Percentiles rank a stretch among this genome's conserved stretches.
Evolutionary conservation across 2,329 filamentous ascomycete species (phyloP).

Genomic region (Fusarium sp.): DNA sequence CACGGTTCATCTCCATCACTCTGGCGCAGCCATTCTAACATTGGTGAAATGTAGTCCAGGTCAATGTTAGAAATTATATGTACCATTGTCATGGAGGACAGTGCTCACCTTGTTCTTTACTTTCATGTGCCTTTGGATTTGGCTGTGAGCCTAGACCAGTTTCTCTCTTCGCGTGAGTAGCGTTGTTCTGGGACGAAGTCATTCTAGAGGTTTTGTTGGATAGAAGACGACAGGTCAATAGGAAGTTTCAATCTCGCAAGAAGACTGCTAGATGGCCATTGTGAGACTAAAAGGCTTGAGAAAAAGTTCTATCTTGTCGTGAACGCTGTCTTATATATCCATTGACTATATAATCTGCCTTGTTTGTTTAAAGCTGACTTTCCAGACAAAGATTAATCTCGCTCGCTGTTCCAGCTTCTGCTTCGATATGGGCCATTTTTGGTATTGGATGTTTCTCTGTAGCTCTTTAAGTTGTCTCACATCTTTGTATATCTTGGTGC

Average conservation of each 20-base stretch:
- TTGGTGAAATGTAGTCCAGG: not conserved
- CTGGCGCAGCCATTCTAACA: not conserved
- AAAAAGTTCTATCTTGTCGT: fast-evolving
- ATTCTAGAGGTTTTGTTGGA: not conserved
- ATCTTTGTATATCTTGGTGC: fast-evolving
- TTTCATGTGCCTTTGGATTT: fast-evolving
- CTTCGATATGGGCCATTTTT: not conserved
- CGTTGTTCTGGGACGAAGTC: fast-evolving
- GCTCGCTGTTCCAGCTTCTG: too few species aligned
- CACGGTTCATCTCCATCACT: not conserved
- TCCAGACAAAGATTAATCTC: too few species aligned
- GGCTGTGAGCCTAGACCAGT: fast-evolving
- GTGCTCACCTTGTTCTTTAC: not conserved
- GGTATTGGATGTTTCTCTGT: not conserved
- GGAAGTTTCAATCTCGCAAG: fast-evolving
- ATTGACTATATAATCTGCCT: not conserved
- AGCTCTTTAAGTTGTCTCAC: not conserved
- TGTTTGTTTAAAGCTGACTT: too few species aligned
- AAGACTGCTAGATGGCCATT: fast-evolving
- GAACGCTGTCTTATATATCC: not conserved
- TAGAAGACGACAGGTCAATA: fast-evolving
- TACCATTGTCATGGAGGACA: fast-evolving
- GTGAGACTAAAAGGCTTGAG: too few species aligned
- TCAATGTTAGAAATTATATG: fast-evolving
- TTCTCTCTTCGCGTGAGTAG: fast-evolving